Evolutionary conservation across 2,329 filamentous ascomycete species (phyloP).

Genomic region (Calonectria multiphialidica): DNA sequence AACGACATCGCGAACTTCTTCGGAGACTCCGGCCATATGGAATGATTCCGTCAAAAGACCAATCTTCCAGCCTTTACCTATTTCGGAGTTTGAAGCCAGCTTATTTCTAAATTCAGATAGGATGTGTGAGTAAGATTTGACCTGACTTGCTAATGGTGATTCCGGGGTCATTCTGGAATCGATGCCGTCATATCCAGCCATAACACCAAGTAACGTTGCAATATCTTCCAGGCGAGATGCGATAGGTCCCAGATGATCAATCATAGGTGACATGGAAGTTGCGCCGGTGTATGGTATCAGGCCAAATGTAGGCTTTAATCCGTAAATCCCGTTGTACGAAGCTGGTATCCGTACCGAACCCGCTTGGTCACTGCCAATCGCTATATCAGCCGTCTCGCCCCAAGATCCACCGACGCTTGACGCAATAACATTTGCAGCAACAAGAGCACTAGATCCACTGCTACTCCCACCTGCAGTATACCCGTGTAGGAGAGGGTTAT

Average conservation of each 20-base stretch:
- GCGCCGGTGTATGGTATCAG: constrained; percentile 59
- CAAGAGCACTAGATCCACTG: constrained; percentile 47
- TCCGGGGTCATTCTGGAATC: constrained; percentile 57
- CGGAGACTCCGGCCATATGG: constrained; percentile 50
- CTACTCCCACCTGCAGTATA: constrained; percentile 47
- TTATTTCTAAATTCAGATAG: constrained; percentile 26
- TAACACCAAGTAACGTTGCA: constrained; percentile 44
- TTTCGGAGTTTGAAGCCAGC: constrained; percentile 19
- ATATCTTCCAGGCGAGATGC: constrained; percentile 54
- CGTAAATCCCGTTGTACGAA: constrained; percentile 47
- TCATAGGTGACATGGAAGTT: constrained; percentile 53
- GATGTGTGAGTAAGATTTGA: constrained; percentile 48
- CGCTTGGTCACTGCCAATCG: constrained; percentile 47
- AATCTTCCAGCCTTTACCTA: constrained; percentile 50
- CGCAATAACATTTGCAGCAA: constrained; percentile 35
- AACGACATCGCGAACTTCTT: constrained; percentile 54
- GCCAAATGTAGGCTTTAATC: constrained; percentile 55
- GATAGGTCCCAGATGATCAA: constrained; percentile 60
- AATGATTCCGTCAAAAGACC: constrained; percentile 61
- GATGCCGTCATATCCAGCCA: constrained; percentile 59
- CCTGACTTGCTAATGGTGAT: constrained; percentile 49
- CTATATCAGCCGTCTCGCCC: constrained; percentile 39
- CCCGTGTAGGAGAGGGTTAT: constrained; percentile 40
- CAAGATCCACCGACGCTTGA: neutral
- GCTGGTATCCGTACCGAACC: constrained; percentile 49